Base-by-base conservation (phyloP, 1,284 basidiomycete species). In the Boletellus deceptivus region DNA sequence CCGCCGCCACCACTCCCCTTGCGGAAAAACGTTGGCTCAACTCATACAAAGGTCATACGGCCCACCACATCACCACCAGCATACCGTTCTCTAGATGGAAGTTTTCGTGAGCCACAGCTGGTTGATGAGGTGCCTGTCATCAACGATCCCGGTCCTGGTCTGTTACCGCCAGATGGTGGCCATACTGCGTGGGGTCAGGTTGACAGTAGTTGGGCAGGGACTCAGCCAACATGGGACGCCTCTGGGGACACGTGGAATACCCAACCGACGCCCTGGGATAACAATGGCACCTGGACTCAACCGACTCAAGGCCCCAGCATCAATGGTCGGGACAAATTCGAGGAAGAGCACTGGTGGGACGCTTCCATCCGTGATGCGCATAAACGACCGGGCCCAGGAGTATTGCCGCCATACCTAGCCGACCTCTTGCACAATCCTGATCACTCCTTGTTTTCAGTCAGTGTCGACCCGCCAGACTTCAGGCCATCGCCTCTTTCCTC, bases 311-410 rank as follows among this genome's bases (percentile, higher is more conserved):
- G 68, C 33, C 61, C 74, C 35, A 62, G 56, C 50, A 84, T 88
- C 58, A 77, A 79, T 65, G 83, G 79, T 6, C 74, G 84, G 44
- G 73, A 75, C 50, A 70, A 70, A 6, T 63, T 72, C 4, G 83
- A 87, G 61, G 87, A 90, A 67, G 65, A 66, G 20, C 70, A 72
- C 39, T 90, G 87, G 88, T 89, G 82, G 80, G 78, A 86, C 61
- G 57, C 71, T 4, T 70, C 72, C 11, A 59, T 73, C 20, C 75
- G 78, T 34, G 70, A 70, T 41, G 64, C 50, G 43, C 57, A 67
- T 57, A 59, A 68, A 38, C 77, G 85, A 25, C 87, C 87, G 0
- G 88, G 87, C 11, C 74, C 76, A 2, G 87, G 87, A 18, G 74
- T 87, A 41, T 72, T 89, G 18, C 80, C 89, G 0, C 82, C 87